Conservation (phyloP, 1,139 yeast genomes). For the Pneumocystis canis region DNA sequence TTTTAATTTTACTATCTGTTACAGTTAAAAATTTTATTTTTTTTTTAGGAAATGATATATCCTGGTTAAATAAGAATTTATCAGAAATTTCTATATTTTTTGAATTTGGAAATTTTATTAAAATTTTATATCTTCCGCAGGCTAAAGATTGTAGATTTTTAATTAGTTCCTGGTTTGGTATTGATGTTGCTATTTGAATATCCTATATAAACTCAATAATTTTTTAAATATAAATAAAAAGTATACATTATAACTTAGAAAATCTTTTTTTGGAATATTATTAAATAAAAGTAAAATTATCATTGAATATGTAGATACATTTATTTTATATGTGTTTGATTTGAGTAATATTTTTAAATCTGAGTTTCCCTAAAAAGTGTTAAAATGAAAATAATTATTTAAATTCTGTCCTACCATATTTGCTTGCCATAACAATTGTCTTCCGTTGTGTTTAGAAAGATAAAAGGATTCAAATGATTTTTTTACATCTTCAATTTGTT, state of each 20-base stretch:
- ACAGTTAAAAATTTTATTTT: slow-evolving; percentile 72
- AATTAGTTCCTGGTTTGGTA: slow-evolving; percentile 56
- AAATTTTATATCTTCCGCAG: slow-evolving; percentile 63
- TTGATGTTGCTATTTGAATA: slow-evolving; percentile 50
- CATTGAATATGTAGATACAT: slow-evolving; percentile 69
- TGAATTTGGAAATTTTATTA: slow-evolving; percentile 54
- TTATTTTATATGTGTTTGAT: slow-evolving; percentile 59
- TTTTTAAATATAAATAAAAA: background rate
- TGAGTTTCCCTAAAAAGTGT: slow-evolving; percentile 54
- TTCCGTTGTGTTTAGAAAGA: slow-evolving; percentile 50
- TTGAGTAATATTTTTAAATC: slow-evolving; percentile 42
- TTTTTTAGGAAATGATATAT: slow-evolving; percentile 55
- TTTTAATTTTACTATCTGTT: slow-evolving; percentile 30
- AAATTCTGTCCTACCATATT: slow-evolving; percentile 24
- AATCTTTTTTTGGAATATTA: slow-evolving; percentile 32
- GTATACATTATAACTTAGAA: background rate
- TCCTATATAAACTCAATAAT: slow-evolving; percentile 40
- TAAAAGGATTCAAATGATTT: slow-evolving; percentile 37
- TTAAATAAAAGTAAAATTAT: slow-evolving; percentile 60
- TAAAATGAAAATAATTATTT: slow-evolving; percentile 27
- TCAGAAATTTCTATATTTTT: slow-evolving; percentile 53
- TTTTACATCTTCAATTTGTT: slow-evolving; percentile 31
- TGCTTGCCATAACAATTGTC: slow-evolving; percentile 71
- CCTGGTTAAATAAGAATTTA: slow-evolving; percentile 50
- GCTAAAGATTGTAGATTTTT: slow-evolving; percentile 76